Evolutionary conservation across 345 rosid genomes (phyloP), one percentile per base, ranked within the genome.

Genomic region (Raphanus sativus): DNA sequence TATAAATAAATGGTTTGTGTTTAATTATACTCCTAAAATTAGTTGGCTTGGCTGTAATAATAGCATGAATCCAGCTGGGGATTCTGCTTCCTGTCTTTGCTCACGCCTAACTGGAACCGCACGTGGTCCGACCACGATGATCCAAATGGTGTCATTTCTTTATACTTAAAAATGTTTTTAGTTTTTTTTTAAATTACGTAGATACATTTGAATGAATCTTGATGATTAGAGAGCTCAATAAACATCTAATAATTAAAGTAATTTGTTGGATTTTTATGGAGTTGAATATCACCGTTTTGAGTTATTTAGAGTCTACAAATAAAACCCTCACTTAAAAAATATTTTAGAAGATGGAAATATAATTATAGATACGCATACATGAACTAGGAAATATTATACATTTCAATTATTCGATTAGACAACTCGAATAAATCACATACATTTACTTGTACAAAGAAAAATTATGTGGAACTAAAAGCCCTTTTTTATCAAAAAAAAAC

Each of bases 81-180:
- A 75, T 79, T 60, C 62, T 75, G 83, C 80, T 81, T 30, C 63
- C 79, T 69, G 82, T 56, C 64, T 75, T 70, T 70, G 63, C 40
- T 82, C 85, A 78, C 70, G 82, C 81, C 75, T 62, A 62, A 79
- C 83, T 85, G 88, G 83, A 87, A 10, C 75, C 79, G 65, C 90
- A 85, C 83, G 85, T 84, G 87, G 71, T 66, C 80, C 50, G 42
- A 24, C 36, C 82, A 60, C 79, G 1, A 36, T 62, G 26, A 68
- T 50, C 55, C 76, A 30, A 61, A 8, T 40, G 58, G 34, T 36
- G 26, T 60, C 4, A 52, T 6, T 56, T 9, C 59, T 66, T 7
- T 66, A 7, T 6, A 7, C 17, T 7, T 78, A 62, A 61, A 61
- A 48, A 15, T n/a, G 4, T 4, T 7, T 29, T 45, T 16, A 59